Conservation (phyloP, 2,329 filamentous ascomycete species). For the Sphaerulina vaccinii region DNA sequence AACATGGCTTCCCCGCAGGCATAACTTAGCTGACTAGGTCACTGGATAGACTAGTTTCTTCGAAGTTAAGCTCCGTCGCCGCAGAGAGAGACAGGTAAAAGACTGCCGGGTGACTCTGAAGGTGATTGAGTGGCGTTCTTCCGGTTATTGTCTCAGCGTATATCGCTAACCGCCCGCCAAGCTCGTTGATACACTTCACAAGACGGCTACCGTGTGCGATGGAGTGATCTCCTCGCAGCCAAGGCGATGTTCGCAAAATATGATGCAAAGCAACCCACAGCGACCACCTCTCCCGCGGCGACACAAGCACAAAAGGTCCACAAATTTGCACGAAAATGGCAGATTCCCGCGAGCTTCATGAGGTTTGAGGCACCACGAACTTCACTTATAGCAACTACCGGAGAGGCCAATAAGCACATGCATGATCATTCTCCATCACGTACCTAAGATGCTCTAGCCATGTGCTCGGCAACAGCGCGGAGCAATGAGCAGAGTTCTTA, state of each 20-base stretch:
- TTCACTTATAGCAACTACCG: background rate
- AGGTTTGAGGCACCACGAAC: background rate
- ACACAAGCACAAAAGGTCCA: background rate
- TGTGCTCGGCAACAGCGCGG: background rate
- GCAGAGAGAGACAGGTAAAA: too few relatives aligned
- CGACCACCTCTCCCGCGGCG: background rate
- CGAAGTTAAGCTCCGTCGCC: too few relatives aligned
- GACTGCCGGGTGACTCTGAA: background rate
- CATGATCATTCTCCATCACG: too few relatives aligned
- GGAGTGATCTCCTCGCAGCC: background rate
- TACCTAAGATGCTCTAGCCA: too few relatives aligned
- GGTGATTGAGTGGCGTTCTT: too few relatives aligned
- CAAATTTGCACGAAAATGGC: background rate
- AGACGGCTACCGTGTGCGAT: background rate
- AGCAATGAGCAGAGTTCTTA: background rate
- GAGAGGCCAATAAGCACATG: background rate
- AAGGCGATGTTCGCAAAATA: background rate
- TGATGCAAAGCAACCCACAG: background rate
- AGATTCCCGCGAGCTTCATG: background rate
- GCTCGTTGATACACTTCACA: background rate
- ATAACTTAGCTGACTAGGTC: too few relatives aligned
- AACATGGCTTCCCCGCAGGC: too few relatives aligned
- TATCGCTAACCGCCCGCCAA: slow-evolving; percentile 12
- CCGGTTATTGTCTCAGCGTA: background rate
- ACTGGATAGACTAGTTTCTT: too few relatives aligned